Conservation (phyloP, 257 asterid species). For the Solanum pinnatisectum region DNA sequence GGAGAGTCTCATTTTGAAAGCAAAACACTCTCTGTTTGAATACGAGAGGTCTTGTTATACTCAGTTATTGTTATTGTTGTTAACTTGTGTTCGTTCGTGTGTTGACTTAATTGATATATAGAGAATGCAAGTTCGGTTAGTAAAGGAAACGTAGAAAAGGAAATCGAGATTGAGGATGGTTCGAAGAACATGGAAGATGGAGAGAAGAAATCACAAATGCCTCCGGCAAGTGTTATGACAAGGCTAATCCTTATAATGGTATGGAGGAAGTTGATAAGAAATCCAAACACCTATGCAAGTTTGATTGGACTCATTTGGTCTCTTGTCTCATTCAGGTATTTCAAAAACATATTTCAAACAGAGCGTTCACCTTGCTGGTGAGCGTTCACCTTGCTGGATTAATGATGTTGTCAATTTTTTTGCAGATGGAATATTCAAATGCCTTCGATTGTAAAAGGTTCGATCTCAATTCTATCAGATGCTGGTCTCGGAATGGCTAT, state of each 20-base stretch:
- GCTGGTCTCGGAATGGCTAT: conserved; percentile 99
- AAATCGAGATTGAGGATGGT: conserved; percentile 51
- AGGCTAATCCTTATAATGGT: conserved; percentile 90
- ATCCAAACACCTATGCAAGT: conserved; percentile 92
- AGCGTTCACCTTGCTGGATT: background rate
- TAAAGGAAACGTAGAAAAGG: conserved; percentile 41
- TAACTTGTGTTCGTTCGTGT: background rate
- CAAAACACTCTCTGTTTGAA: background rate
- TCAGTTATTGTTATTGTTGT: accelerated
- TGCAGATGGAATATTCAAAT: conserved; percentile 80
- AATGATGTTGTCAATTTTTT: background rate
- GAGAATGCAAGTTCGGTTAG: conserved; percentile 44
- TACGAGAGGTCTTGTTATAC: background rate
- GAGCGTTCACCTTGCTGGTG: background rate
- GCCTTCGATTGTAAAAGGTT: conserved; percentile 79
- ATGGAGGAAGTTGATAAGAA: conserved; percentile 89
- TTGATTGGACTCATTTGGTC: conserved; percentile 85
- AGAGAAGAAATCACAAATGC: conserved; percentile 66
- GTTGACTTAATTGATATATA: background rate
- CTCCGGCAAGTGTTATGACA: conserved; percentile 92
- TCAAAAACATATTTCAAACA: background rate
- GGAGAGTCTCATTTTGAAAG: background rate
- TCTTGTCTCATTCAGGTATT: conserved; percentile 54
- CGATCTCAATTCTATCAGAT: conserved; percentile 84
- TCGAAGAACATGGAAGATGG: conserved; percentile 34